phyloP scores from a whole-genome alignment of 1,284 basidiomycete genomes.

The Cutaneotrichosporon cavernicola region DNA sequence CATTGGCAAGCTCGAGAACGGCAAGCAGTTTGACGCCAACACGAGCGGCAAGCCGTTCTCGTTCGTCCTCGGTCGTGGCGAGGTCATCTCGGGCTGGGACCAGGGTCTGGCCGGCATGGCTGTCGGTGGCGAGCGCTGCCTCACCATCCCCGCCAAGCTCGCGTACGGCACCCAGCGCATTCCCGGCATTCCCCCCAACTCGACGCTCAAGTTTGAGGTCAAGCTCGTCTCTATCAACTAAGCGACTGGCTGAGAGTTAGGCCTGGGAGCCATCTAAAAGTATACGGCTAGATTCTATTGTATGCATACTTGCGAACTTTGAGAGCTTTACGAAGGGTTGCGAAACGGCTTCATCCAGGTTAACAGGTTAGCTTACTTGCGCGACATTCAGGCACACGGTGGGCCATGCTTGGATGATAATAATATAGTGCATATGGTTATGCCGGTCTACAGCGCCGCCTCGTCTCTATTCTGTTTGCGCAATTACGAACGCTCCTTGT shows the following conservation, averaged over 20 bases:
- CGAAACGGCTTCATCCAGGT: too few relatives aligned
- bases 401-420: neutral
- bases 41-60: conserved; percentile 84
- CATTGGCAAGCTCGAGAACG: conserved; percentile 69
- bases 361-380: too few relatives aligned
- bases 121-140: conserved; percentile 80
- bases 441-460: neutral
- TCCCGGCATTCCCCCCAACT: conserved; percentile 56
- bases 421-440: neutral
- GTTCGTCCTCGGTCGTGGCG: conserved; percentile 81
- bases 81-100: conserved; percentile 97
- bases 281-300: neutral
- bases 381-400: too few relatives aligned
- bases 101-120: conserved; percentile 88
- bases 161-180: conserved; percentile 59
- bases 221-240: conserved; percentile 58
- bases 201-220: conserved; percentile 59
- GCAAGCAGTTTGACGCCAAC: conserved; percentile 87
- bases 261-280: neutral
- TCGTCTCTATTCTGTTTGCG: neutral
- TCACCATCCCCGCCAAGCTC: conserved; percentile 59
- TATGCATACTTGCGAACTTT: conserved; percentile 2
- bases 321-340: too few relatives aligned
- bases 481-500: conserved; percentile 1
- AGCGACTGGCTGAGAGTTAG: neutral